These are phyloP conservation scores for Backusella circina DNA, from an alignment of 192 early-diverging fungal genomes.

Conservation along the genomic window DNA sequence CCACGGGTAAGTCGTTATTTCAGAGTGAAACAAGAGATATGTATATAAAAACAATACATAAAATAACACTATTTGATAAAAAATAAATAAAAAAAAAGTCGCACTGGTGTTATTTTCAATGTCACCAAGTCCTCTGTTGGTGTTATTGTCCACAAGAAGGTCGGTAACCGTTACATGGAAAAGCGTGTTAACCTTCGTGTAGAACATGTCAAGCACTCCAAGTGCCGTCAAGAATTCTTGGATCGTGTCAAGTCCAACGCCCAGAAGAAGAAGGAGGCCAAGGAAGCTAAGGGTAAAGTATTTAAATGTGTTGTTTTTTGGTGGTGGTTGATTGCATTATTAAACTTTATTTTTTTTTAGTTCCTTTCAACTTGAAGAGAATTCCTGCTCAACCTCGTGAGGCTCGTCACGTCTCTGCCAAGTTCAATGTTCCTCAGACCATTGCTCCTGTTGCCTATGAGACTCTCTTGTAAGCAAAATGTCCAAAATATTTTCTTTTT, in stretches of 20 bases:
- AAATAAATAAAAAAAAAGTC: no score
- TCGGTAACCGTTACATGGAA: constrained; percentile 96
- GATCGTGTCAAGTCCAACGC: constrained; percentile 96
- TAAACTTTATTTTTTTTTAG: background rate
- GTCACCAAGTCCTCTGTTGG: constrained; percentile 99
- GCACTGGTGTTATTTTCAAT: constrained; percentile 98
- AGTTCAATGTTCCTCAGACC: constrained; percentile 88
- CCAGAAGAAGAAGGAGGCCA: constrained; percentile 78
- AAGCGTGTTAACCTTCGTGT: constrained; percentile 97
- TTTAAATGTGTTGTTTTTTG: background rate
- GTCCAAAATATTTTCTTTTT: background rate
- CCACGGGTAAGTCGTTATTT: constrained; percentile 69
- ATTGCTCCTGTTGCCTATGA: constrained; percentile 96
- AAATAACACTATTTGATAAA: no score
- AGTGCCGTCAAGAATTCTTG: constrained; percentile 97
- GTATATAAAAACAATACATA: background rate
- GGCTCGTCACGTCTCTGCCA: constrained; percentile 84
- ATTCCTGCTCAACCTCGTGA: constrained; percentile 84
- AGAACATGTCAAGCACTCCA: constrained; percentile 99
- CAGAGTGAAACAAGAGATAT: background rate
- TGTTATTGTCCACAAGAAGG: constrained; percentile 97
- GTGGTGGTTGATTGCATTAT: background rate
- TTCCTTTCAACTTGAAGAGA: constrained; percentile 81
- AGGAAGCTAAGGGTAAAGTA: constrained; percentile 23
- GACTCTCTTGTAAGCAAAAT: constrained; percentile 56